A percentile compares a stretch with the other conserved stretches of the same genome.
Evolutionary conservation across 208 protist genomes (phyloP).

Genomic region (Leptomonas seymouri): DNA sequence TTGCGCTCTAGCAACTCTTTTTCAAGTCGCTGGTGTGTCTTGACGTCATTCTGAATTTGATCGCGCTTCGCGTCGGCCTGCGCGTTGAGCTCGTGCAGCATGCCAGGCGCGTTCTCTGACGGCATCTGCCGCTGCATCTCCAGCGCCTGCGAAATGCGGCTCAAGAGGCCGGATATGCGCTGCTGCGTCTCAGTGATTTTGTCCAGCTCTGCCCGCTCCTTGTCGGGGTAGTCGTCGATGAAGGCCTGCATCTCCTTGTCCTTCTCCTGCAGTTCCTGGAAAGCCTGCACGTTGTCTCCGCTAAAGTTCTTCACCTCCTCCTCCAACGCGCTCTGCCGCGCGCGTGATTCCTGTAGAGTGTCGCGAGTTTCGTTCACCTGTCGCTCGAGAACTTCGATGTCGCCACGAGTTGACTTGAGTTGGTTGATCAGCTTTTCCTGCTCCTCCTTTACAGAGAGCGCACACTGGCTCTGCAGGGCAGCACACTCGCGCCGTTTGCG

Average conservation of each 20-base stretch:
- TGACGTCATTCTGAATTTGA: conserved; percentile 80
- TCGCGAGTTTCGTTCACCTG: conserved; percentile 83
- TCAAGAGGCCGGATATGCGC: conserved; percentile 69
- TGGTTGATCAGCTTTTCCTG: conserved; percentile 81
- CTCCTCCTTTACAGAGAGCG: conserved; percentile 86
- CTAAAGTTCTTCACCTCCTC: conserved; percentile 88
- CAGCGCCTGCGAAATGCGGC: conserved; percentile 80
- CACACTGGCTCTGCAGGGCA: conserved; percentile 75
- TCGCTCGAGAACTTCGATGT: conserved; percentile 88
- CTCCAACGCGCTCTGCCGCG: conserved; percentile 70
- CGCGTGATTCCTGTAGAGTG: conserved; percentile 69
- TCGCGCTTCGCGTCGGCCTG: conserved; percentile 82
- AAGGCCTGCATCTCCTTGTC: conserved; percentile 88
- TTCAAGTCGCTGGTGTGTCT: conserved; percentile 86
- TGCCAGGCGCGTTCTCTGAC: conserved; percentile 50
- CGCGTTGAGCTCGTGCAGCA: conserved; percentile 72
- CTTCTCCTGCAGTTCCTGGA: conserved; percentile 84
- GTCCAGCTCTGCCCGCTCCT: conserved; percentile 67
- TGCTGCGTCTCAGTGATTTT: conserved; percentile 63
- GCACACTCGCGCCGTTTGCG: conserved; percentile 72
- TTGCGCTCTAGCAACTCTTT: conserved; percentile 91
- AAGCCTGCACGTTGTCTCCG: conserved; percentile 83
- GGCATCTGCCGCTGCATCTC: conserved; percentile 83
- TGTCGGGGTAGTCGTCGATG: conserved; percentile 86
- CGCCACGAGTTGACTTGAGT: conserved; percentile 70